A percentile compares a stretch with the other conserved stretches of the same genome.
These are phyloP conservation scores for Apocynum venetum DNA, from an alignment of 257 asterid genomes.

Conservation along the genomic window DNA sequence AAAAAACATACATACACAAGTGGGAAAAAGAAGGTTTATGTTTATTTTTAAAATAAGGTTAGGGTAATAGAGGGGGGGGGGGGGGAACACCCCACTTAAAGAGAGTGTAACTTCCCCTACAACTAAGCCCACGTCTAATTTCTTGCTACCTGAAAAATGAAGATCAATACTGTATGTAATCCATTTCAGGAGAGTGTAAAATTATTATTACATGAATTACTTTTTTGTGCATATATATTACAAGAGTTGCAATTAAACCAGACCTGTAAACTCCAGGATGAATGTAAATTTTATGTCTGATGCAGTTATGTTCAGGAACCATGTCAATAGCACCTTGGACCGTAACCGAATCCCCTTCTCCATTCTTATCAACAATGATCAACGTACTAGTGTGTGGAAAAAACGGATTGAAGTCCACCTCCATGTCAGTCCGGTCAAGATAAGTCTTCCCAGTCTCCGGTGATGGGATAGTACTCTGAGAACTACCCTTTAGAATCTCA, in stretches of 20 bases:
- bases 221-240: background rate
- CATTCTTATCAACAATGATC: slow-evolving; percentile 52
- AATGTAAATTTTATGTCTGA: slow-evolving; percentile 54
- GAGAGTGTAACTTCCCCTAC: slow-evolving; percentile 6
- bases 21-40: no score
- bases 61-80: no score
- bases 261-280: slow-evolving; percentile 84
- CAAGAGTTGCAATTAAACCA: no score
- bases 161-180: background rate
- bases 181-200: no score
- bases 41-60: no score
- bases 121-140: slow-evolving; percentile 11
- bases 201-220: background rate
- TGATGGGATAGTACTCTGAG: background rate
- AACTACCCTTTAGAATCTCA: background rate
- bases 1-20: no score
- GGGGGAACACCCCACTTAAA: background rate
- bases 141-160: background rate
- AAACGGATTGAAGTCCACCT: slow-evolving; percentile 9
- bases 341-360: slow-evolving; percentile 57
- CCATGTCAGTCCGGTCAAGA: slow-evolving; percentile 69
- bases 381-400: slow-evolving; percentile 10
- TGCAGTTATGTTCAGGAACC: slow-evolving; percentile 49
- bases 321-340: slow-evolving; percentile 79
- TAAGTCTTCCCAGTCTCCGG: slow-evolving; percentile 12